Base-by-base conservation (phyloP, 2,329 filamentous ascomycete species). In the Colletotrichum trifolii region DNA sequence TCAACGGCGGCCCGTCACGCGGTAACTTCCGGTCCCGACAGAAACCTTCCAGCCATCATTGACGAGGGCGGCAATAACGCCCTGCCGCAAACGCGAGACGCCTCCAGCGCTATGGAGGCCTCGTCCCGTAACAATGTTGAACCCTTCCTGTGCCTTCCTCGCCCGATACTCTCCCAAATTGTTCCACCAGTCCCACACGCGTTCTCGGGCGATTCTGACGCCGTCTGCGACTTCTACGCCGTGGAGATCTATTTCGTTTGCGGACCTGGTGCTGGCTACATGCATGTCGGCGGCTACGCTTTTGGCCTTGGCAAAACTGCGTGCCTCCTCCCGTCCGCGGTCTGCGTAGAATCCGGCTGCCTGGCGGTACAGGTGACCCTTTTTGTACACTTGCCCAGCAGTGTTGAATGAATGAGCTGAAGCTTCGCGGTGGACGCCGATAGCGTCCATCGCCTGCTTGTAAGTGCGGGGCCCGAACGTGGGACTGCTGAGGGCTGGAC, bases 11-110 rank as follows among this genome's bases (percentile, higher is more conserved):
- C 94, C 94, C 10, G 81, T 88, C 13, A 97, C 87, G 54, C 89
- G 79, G 72, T 95, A 85, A 42, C 87, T 85, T 0, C 94, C 94
- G 35, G 87, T 89, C 47, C 88, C 85, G 48, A 91, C 84, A 74
- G 93, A 87, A 39, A 96, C 82, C 73, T 87, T 93, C 95, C 95
- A 98, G 0, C 94, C 94, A 66, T 95, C 92, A 48, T 87, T 84
- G 43, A 89, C 83, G 46, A 98, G 80, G 73, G 89, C 89, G 72
- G 88, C 89, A 50, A 86, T 89, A n/a, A 98, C 94, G 13, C 91
- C 91, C 61, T 91, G 90, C 6, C 94, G 90, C 64, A 98, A 76
- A 69, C 88, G 89, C 2, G 91, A 92, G 60, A 87, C 89, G 1
- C 94, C 93, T 56, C 91, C 89, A 50, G 88, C 85, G 71, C 89